Percentiles rank a stretch among this genome's conserved stretches.
Evolutionary conservation across 83 land plant species (phyloP).

Genomic region (Diphasiastrum complanatum): DNA sequence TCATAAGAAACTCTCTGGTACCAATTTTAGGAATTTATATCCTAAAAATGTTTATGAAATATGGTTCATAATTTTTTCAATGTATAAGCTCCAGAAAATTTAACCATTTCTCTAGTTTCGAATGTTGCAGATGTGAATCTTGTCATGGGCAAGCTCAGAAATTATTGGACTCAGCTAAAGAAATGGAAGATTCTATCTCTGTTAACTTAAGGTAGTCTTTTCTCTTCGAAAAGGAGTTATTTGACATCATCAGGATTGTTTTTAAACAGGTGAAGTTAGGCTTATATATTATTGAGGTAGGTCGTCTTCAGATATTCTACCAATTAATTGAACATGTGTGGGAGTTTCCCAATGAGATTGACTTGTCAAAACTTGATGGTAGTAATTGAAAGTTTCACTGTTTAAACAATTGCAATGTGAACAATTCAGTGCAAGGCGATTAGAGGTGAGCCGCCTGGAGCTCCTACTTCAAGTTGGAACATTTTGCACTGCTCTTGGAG

Average conservation of each 20-base stretch:
- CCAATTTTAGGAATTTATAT: no score
- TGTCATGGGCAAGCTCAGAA: slow-evolving; percentile 98
- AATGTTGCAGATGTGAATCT: slow-evolving; percentile 92
- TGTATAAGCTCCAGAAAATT: not conserved
- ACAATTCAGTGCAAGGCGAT: slow-evolving; percentile 92
- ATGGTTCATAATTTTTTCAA: no score
- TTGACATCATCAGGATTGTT: not conserved
- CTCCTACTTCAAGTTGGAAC: slow-evolving; percentile 96
- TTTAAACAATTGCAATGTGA: no score
- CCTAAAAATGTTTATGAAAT: no score
- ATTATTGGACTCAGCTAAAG: slow-evolving; percentile 89
- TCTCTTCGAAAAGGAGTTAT: not conserved
- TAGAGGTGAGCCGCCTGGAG: slow-evolving; percentile 92
- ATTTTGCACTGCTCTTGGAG: slow-evolving; percentile 96
- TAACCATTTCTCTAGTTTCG: not conserved
- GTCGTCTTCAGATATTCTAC: no score
- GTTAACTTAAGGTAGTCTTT: slow-evolving; percentile 70
- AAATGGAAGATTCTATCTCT: slow-evolving; percentile 99
- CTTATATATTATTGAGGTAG: no score
- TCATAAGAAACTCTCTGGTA: no score
- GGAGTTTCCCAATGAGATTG: no score
- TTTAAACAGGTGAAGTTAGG: no score
- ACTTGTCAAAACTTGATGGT: no score
- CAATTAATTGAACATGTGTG: no score
- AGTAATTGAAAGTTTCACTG: no score